Percentiles rank a stretch among this genome's conserved stretches.
phyloP scores from a whole-genome alignment of 495 filamentous ascomycete species.

The Geopyxis carbonaria region DNA sequence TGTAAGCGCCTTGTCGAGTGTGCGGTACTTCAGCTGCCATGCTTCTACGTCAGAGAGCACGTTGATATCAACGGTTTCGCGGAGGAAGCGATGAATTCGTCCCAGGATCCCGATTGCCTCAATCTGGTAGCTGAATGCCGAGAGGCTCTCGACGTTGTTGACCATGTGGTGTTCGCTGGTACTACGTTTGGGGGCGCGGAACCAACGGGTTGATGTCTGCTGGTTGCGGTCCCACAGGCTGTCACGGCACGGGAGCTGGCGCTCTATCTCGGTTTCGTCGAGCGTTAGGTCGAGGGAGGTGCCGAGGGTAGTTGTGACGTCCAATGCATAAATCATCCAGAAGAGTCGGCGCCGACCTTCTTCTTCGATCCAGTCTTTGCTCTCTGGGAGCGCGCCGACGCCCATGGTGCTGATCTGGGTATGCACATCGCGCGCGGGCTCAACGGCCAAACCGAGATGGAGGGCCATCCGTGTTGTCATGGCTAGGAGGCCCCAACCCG shows the following conservation, averaged over 20 bases:
- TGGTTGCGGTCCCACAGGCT: slow-evolving; percentile 72
- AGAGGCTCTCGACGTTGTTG: slow-evolving; percentile 62
- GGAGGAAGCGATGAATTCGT: slow-evolving; percentile 68
- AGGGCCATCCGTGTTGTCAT: slow-evolving; percentile 72
- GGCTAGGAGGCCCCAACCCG: slow-evolving; percentile 77
- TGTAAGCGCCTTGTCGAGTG: slow-evolving; percentile 58
- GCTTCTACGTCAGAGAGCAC: slow-evolving; percentile 66
- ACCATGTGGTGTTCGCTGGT: slow-evolving; percentile 27
- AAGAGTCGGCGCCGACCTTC: slow-evolving; percentile 67
- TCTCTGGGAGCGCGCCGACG: slow-evolving; percentile 63
- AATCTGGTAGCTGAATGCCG: slow-evolving; percentile 69
- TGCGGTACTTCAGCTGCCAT: slow-evolving; percentile 75
- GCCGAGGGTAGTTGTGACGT: slow-evolving; percentile 72
- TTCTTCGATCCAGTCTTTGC: slow-evolving; percentile 73
- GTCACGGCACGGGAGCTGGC: slow-evolving; percentile 69
- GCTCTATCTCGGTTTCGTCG: slow-evolving; percentile 74
- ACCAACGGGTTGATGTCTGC: slow-evolving; percentile 69
- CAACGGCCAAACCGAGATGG: slow-evolving; percentile 64
- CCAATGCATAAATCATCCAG: slow-evolving; percentile 84
- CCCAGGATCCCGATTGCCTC: slow-evolving; percentile 75
- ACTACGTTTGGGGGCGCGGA: slow-evolving; percentile 32
- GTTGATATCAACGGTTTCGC: slow-evolving; percentile 74
- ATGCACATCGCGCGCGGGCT: slow-evolving; percentile 55
- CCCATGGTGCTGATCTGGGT: slow-evolving; percentile 69
- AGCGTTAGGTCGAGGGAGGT: slow-evolving; percentile 82